Evolutionary conservation across 345 rosid genomes (phyloP).

Genomic region (Populus euphratica): DNA sequence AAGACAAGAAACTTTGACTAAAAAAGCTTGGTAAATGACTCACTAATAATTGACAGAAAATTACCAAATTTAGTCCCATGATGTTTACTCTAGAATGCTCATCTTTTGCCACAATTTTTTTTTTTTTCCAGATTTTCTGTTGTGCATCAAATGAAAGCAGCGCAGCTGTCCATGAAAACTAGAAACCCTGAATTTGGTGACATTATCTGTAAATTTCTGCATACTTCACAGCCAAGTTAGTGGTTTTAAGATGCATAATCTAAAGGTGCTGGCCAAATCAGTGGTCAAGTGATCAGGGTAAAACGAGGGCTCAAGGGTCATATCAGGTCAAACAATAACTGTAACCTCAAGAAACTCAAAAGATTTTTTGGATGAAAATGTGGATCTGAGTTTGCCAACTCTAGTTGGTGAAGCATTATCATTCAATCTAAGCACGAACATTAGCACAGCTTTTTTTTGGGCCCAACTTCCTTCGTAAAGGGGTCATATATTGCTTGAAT

Average conservation of each 20-base stretch:
- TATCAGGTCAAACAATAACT: neutral
- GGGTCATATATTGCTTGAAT: slow-evolving; percentile 18
- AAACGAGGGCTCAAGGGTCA: neutral
- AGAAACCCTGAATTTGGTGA: neutral
- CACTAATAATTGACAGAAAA: neutral
- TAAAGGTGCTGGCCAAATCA: neutral
- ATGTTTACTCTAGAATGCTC: neutral
- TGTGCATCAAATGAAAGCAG: neutral
- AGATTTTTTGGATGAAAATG: neutral
- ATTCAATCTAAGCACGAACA: neutral
- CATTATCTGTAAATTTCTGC: neutral
- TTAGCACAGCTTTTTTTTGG: neutral
- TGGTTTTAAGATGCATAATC: no score
- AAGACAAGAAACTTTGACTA: neutral
- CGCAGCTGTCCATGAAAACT: neutral
- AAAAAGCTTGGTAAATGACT: neutral
- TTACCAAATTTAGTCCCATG: neutral
- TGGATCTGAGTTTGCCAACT: neutral
- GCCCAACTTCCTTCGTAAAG: slow-evolving; percentile 21
- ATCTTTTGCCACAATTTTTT: neutral
- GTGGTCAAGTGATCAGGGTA: neutral
- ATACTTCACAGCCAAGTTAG: neutral
- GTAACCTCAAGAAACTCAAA: neutral
- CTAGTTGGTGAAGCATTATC: neutral
- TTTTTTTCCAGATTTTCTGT: neutral